Percentiles rank a stretch among this genome's conserved stretches.
Conservation (phyloP, 148 eudicot species). For the Persicaria maculosa region DNA sequence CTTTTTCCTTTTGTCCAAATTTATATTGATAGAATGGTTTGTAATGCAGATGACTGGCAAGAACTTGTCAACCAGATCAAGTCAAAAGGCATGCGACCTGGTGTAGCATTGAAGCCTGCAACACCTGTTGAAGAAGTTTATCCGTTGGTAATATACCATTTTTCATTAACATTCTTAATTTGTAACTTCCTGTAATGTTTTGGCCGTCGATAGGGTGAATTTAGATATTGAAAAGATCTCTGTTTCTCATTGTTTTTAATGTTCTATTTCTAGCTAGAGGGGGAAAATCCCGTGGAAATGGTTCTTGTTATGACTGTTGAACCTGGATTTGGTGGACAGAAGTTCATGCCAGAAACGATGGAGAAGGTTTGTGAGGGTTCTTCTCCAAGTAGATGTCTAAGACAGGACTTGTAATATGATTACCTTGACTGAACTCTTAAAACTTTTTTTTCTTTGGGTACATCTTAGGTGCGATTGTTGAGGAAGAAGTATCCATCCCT, state of each 20-base stretch:
- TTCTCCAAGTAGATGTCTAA: not conserved
- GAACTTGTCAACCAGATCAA: slow-evolving; percentile 68
- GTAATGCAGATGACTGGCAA: slow-evolving; percentile 74
- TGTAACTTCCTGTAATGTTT: not conserved
- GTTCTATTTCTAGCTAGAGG: slow-evolving; percentile 46
- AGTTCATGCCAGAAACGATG: slow-evolving; percentile 97
- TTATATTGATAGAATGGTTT: not conserved
- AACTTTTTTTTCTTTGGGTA: not conserved
- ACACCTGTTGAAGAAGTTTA: slow-evolving; percentile 87
- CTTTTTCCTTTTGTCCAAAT: not conserved
- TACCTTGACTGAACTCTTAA: not conserved
- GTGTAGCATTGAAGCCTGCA: slow-evolving; percentile 84
- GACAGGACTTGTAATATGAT: not conserved
- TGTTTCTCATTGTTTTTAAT: slow-evolving; percentile 2
- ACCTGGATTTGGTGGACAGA: slow-evolving; percentile 99
- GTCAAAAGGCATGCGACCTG: slow-evolving; percentile 83
- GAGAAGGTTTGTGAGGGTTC: slow-evolving; percentile 53
- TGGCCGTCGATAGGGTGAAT: not conserved
- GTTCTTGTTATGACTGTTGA: slow-evolving; percentile 97
- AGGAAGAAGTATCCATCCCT: slow-evolving; percentile 79
- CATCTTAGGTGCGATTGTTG: slow-evolving; percentile 53
- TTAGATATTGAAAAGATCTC: not conserved
- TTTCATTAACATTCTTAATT: not conserved
- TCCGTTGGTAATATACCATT: slow-evolving; percentile 50
- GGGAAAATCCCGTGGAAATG: slow-evolving; percentile 77